These are phyloP conservation scores for Linnemannia zychae DNA, from an alignment of 192 early-diverging fungal species.

Conservation along the genomic window DNA sequence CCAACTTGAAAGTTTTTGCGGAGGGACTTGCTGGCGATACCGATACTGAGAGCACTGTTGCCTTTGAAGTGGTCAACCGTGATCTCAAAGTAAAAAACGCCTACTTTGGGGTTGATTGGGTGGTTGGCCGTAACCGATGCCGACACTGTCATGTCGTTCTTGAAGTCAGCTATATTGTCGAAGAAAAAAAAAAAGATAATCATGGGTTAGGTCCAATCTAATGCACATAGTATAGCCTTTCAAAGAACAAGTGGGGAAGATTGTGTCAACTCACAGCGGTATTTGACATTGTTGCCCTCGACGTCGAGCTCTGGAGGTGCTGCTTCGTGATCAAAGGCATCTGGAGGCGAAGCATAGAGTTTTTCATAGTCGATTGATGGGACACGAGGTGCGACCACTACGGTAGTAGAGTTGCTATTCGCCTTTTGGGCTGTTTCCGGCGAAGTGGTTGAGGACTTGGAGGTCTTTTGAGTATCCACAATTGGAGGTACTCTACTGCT, in stretches of 20 bases:
- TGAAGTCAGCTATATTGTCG: conserved; percentile 38
- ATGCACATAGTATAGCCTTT: background rate
- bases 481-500: background rate
- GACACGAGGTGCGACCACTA: background rate
- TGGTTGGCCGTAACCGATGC: conserved; percentile 54
- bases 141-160: conserved; percentile 56
- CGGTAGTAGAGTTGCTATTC: background rate
- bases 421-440: background rate
- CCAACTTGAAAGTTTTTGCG: conserved; percentile 57
- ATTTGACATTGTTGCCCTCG: conserved; percentile 49
- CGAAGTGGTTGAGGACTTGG: background rate
- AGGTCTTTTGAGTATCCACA: background rate
- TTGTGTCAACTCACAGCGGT: conserved; percentile 22
- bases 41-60: conserved; percentile 46
- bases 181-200: background rate
- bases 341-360: conserved; percentile 33
- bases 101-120: conserved; percentile 41
- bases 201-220: background rate
- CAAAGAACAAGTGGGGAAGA: background rate
- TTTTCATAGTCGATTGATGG: conserved; percentile 17
- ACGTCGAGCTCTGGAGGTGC: conserved; percentile 54
- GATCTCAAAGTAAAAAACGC: conserved; percentile 55
- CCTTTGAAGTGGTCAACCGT: conserved; percentile 45
- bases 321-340: conserved; percentile 51
- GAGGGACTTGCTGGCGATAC: conserved; percentile 47